These are phyloP conservation scores for Russula dissimulans DNA, from an alignment of 768 basidiomycete species.

Conservation along the genomic window DNA sequence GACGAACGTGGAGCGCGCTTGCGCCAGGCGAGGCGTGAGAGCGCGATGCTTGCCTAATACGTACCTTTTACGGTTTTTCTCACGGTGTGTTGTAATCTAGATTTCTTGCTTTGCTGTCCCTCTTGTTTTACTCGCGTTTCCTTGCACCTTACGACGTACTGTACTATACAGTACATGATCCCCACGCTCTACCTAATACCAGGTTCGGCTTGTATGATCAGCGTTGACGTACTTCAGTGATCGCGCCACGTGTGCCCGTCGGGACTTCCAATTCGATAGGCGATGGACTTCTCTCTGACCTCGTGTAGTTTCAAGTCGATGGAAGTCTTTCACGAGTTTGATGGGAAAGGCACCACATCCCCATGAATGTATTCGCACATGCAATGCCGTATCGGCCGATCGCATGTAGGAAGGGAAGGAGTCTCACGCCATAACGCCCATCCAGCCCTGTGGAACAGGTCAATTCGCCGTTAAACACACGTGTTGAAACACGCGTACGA, in stretches of 20 bases:
- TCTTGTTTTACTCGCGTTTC: not conserved
- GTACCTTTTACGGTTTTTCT: not conserved
- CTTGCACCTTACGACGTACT: not conserved
- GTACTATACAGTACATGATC: not conserved
- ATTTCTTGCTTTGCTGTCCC: not conserved
- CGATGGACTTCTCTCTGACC: not conserved
- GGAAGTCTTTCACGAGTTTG: not conserved
- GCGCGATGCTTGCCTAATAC: not conserved
- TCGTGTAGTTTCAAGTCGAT: not conserved
- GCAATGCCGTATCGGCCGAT: not conserved
- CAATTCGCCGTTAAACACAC: slow-evolving; percentile 2
- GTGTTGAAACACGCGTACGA: not conserved
- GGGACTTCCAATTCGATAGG: not conserved
- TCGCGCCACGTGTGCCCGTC: not conserved
- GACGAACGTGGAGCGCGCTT: no score
- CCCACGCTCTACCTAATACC: not conserved
- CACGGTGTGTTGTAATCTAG: not conserved
- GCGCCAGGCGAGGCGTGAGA: no score
- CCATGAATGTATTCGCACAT: not conserved
- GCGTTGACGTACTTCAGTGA: not conserved
- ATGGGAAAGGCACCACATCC: not conserved
- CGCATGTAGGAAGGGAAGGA: not conserved
- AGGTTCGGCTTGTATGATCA: not conserved
- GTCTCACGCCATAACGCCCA: not conserved
- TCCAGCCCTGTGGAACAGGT: not conserved